Evolutionary conservation across 306 rosid species (phyloP).

Genomic region (Neltuma alba): DNA sequence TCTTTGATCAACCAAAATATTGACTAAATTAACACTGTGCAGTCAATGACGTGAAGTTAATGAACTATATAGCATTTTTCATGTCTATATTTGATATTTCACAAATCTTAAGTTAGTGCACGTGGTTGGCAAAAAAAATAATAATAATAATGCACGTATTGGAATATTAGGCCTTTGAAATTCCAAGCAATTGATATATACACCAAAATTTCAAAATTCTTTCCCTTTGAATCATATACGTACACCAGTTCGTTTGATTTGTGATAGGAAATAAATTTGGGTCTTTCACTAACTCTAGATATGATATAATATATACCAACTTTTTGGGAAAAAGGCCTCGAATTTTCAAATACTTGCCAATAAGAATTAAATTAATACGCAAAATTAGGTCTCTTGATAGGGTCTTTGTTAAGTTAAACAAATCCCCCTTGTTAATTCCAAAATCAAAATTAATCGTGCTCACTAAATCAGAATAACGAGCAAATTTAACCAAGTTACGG

Average conservation of each 20-base stretch:
- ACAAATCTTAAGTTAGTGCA: too few species aligned
- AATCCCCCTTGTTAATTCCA: not conserved
- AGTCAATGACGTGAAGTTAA: not conserved
- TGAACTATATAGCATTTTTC: not conserved
- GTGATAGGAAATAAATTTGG: not conserved
- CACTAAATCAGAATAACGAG: not conserved
- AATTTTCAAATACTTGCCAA: not conserved
- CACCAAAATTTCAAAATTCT: not conserved
- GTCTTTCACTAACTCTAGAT: conserved; percentile 10
- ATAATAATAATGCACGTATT: too few species aligned
- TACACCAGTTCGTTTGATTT: not conserved
- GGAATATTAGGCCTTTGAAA: conserved; percentile 21
- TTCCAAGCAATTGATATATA: not conserved
- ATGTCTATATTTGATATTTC: not conserved
- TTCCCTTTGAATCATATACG: not conserved
- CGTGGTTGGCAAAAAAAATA: too few species aligned
- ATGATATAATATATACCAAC: not conserved
- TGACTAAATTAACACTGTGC: not conserved
- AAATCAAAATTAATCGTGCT: not conserved
- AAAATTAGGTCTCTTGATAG: not conserved
- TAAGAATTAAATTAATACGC: not conserved
- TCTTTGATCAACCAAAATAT: conserved; percentile 38
- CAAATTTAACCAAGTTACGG: not conserved
- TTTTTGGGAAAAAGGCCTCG: not conserved
- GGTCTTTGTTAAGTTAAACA: not conserved